Evolutionary conservation across 179 eudicot genomes (phyloP).

Genomic region (Beta macrorhiza): DNA sequence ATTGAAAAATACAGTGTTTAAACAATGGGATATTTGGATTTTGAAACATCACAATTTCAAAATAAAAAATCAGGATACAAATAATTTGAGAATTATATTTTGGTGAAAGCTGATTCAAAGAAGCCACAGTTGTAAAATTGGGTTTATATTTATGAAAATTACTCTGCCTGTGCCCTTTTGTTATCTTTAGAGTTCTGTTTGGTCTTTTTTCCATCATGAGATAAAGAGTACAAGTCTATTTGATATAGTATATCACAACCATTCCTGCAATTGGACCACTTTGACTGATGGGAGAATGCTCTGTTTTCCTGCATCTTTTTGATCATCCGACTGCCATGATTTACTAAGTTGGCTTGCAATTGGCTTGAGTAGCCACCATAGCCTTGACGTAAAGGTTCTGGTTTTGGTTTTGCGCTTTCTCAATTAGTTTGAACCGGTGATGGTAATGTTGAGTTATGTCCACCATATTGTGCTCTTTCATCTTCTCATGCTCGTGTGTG

Average conservation of each 20-base stretch:
- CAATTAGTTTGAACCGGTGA: neutral
- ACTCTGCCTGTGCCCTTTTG: neutral
- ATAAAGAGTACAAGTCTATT: neutral
- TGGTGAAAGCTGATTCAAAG: neutral
- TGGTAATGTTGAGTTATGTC: neutral
- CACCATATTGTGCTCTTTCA: neutral
- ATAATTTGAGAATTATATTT: neutral
- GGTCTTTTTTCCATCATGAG: neutral
- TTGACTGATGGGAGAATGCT: neutral
- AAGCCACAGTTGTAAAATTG: no score
- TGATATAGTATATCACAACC: neutral
- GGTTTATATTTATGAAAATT: neutral
- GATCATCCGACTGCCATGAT: neutral
- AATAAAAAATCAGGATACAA: neutral
- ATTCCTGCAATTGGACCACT: neutral
- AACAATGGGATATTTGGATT: neutral
- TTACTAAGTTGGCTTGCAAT: neutral
- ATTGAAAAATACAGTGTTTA: neutral
- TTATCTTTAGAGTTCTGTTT: neutral
- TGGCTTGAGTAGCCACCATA: neutral
- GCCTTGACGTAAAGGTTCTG: neutral
- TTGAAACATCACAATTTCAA: neutral
- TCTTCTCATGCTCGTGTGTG: slow-evolving; percentile 26
- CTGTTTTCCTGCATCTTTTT: neutral
- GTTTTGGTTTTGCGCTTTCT: neutral